Evolutionary conservation across 208 protist species (phyloP).

Genomic region (Trypanosoma congolense): DNA sequence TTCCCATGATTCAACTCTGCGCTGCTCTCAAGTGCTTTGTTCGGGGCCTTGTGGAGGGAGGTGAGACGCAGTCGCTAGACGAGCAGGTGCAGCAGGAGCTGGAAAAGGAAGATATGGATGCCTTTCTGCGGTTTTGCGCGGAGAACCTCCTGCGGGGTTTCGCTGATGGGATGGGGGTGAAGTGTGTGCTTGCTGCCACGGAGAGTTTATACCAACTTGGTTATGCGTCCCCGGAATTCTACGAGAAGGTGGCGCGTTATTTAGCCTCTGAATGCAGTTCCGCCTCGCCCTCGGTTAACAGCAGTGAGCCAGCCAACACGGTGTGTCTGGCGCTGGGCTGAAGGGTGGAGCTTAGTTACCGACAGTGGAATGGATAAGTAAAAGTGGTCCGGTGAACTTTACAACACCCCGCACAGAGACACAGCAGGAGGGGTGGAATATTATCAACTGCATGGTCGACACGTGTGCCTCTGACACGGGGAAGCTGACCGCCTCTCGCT

Average conservation of each 20-base stretch:
- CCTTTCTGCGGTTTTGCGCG: conserved; percentile 44
- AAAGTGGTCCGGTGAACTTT: conserved; percentile 60
- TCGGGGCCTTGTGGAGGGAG: conserved; percentile 22
- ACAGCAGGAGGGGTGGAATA: conserved; percentile 56
- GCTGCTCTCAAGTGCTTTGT: conserved; percentile 65
- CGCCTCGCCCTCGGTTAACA: conserved; percentile 24
- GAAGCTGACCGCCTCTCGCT: conserved; percentile 35
- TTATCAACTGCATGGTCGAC: conserved; percentile 64
- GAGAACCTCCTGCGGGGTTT: conserved; percentile 47
- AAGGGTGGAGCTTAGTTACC: conserved; percentile 37
- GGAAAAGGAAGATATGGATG: conserved; percentile 31
- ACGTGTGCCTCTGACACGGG: conserved; percentile 50
- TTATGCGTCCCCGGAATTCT: conserved; percentile 40
- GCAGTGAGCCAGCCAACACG: conserved; percentile 38
- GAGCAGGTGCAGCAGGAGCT: conserved; percentile 19
- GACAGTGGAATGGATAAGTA: conserved; percentile 69
- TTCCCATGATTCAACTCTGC: conserved; percentile 74
- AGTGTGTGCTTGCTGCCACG: conserved; percentile 38
- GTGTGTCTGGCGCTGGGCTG: conserved; percentile 41
- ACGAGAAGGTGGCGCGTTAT: conserved; percentile 46
- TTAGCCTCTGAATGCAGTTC: conserved; percentile 26
- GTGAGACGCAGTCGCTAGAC: conserved; percentile 17
- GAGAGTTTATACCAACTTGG: conserved; percentile 49
- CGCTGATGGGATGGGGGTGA: conserved; percentile 36
- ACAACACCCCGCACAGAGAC: conserved; percentile 44